Base-by-base conservation (phyloP, 2,329 filamentous ascomycete genomes). In the Botrytis sinoallii region DNA sequence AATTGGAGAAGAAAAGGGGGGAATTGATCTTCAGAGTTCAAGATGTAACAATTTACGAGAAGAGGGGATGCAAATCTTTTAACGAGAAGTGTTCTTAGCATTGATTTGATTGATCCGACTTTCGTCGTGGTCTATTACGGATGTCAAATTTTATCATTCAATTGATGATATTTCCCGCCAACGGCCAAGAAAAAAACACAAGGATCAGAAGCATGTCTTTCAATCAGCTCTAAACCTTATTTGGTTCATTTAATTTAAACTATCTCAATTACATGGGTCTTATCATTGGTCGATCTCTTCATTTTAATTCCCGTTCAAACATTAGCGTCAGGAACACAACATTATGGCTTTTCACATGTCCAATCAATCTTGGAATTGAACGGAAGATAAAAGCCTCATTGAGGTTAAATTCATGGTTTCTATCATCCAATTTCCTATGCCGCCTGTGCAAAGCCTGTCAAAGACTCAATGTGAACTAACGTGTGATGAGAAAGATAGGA, bases 321-420 rank as follows among this genome's bases (percentile, higher is more conserved):
- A 70, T 68, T 76, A 77, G 76, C 72, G 67, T 75, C 75, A 77
- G 75, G 76, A 65, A 77, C 76, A 67, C 18, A 35, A 35, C 35
- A 67, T 67, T 57, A 16, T 38, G 48, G 46, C 46, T 44, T 35
- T 35, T 46, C 42, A n/a, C 22, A 12, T 35, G n/a, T 38, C 70
- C 70, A 72, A 72, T 72, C 35, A 57, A 61, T 29, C 9, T 12
- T 16, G 7, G 40, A 25, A 63, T 61, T 70, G 16, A 57, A 32
- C 32, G 40, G 40, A 55, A 59, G 22, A n/a, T 48, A 38, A 71
- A 72, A 38, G 46, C 38, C 61, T 59, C 46, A 68, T 72, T 55
- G 44, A 29, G 60, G 52, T 69, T 68, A 4, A 59, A 60, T 42
- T 32, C n/a, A 46, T 57, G 46, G 35, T 42, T 61, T 40, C 32